These are phyloP conservation scores for Phaeosphaeria sp. DNA, from an alignment of 2,329 filamentous ascomycete species.

Conservation along the genomic window DNA sequence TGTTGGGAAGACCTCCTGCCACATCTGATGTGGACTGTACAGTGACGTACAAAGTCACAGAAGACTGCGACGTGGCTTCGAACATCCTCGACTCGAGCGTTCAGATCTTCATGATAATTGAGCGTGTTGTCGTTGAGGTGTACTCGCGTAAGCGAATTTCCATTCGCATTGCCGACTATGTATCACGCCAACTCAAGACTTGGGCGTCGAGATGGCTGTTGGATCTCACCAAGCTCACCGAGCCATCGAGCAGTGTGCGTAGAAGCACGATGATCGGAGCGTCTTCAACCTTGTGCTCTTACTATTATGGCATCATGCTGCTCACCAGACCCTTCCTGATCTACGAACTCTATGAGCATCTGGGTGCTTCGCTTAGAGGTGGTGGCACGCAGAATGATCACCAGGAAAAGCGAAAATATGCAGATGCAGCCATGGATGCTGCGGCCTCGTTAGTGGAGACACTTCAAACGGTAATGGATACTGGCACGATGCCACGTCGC, in stretches of 20 bases:
- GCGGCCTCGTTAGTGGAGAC: conserved; percentile 37
- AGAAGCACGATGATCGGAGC: conserved; percentile 49
- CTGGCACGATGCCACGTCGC: conserved; percentile 30
- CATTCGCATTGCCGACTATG: conserved; percentile 49
- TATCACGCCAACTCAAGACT: conserved; percentile 49
- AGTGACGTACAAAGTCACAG: conserved; percentile 47
- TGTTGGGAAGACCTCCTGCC: conserved; percentile 60
- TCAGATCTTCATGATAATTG: conserved; percentile 58
- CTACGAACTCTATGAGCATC: conserved; percentile 54
- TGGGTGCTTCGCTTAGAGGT: conserved; percentile 40
- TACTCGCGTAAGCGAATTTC: conserved; percentile 53
- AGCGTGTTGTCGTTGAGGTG: conserved; percentile 55
- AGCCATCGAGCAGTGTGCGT: conserved; percentile 29
- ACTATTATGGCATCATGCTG: conserved; percentile 63
- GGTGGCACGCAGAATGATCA: conserved; percentile 32
- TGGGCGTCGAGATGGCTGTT: conserved; percentile 50
- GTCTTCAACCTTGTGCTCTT: conserved; percentile 59
- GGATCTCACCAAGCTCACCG: conserved; percentile 34
- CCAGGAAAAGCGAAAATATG: conserved; percentile 35
- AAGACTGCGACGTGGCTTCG: conserved; percentile 20
- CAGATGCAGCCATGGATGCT: conserved; percentile 40
- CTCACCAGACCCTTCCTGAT: conserved; percentile 62
- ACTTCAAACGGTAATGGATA: conserved; percentile 24
- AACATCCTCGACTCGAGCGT: conserved; percentile 43
- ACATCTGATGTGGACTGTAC: conserved; percentile 60